A percentile compares a stretch with the other conserved stretches of the same genome.
These are phyloP conservation scores for Sedum album DNA, from an alignment of 164 flowering plant species.

Conservation along the genomic window DNA sequence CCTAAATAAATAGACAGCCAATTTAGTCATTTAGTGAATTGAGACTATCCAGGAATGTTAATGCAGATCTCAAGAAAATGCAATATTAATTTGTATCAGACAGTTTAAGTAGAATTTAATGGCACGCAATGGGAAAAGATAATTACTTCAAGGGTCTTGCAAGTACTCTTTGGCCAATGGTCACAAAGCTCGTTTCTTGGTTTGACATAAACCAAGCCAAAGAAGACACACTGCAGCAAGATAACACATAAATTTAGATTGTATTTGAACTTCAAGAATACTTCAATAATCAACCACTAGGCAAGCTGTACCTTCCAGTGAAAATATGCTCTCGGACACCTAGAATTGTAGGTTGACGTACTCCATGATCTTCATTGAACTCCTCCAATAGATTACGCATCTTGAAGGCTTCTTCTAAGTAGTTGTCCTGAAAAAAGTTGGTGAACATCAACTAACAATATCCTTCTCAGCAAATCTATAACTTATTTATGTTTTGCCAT, in stretches of 20 bases:
- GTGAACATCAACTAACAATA: too few relatives aligned
- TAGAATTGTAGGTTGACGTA: conserved; percentile 80
- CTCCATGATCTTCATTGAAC: conserved; percentile 86
- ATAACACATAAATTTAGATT: conserved; percentile 1
- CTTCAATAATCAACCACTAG: too few relatives aligned
- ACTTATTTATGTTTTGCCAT: background rate
- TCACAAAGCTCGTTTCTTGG: conserved; percentile 96
- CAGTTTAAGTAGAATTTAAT: background rate
- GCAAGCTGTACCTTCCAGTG: conserved; percentile 94
- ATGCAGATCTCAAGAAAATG: conserved; percentile 6
- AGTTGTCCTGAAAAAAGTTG: conserved; percentile 60
- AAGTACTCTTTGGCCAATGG: conserved; percentile 95
- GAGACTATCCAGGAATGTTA: background rate
- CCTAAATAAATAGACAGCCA: conserved; percentile 35
- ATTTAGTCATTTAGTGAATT: background rate
- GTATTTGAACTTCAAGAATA: background rate
- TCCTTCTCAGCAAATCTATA: background rate
- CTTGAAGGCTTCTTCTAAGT: conserved; percentile 99
- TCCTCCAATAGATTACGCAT: conserved; percentile 97
- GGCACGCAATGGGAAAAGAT: background rate
- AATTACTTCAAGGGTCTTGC: conserved; percentile 86
- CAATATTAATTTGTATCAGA: background rate
- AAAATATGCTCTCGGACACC: conserved; percentile 97
- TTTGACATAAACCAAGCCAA: conserved; percentile 99
- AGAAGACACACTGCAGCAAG: conserved; percentile 80